Conservation (phyloP, 1,139 yeast genomes). For the Saccharomyces hybrid region DNA sequence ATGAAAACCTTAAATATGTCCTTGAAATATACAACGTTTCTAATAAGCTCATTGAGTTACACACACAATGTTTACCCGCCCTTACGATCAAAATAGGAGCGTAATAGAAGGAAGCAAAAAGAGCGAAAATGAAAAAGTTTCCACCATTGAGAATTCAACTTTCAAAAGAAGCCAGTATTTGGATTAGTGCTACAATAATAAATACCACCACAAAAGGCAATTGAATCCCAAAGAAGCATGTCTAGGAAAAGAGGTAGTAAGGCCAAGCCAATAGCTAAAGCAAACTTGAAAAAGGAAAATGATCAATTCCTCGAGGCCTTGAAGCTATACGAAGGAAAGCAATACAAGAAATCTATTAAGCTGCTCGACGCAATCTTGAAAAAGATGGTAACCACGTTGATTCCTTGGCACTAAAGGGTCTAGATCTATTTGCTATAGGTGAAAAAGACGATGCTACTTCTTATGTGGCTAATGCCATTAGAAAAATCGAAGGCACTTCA, state of each 20-base stretch:
- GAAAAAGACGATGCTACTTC: slow-evolving; percentile 59
- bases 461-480: slow-evolving; percentile 53
- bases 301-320: slow-evolving; percentile 69
- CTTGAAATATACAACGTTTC: not conserved
- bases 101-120: not conserved
- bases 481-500: slow-evolving; percentile 42
- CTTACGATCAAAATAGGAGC: not conserved
- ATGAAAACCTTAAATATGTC: not conserved
- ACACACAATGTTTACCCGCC: not conserved
- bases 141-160: not conserved
- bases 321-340: slow-evolving; percentile 72
- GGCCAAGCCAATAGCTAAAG: slow-evolving; percentile 10
- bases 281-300: slow-evolving; percentile 49
- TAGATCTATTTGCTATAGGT: slow-evolving; percentile 48
- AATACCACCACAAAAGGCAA: not conserved
- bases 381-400: slow-evolving; percentile 73
- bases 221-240: slow-evolving; percentile 8
- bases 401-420: slow-evolving; percentile 77
- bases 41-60: not conserved
- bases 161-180: not conserved
- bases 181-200: not conserved
- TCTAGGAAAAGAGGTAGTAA: slow-evolving; percentile 20
- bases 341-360: slow-evolving; percentile 80
- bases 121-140: not conserved
- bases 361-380: slow-evolving; percentile 68